Conservation (phyloP, 495 filamentous ascomycete genomes). For the Chlorociboria aeruginascens region DNA sequence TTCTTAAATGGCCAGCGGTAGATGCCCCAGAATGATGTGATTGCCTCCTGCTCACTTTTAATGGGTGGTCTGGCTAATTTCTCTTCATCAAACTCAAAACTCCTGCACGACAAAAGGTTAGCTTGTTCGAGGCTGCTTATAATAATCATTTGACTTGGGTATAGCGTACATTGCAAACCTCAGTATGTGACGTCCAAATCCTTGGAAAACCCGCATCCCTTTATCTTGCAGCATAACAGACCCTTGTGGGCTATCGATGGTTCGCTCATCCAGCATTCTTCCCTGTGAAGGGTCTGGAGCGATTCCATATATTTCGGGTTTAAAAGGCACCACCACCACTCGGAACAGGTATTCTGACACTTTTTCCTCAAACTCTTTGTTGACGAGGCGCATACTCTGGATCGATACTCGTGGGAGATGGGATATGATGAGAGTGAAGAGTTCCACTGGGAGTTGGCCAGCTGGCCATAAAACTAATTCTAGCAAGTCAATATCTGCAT, state of each 20-base stretch:
- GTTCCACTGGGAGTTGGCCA: conserved; percentile 33
- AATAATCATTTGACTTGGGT: no score
- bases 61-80: conserved; percentile 24
- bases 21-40: conserved; percentile 34
- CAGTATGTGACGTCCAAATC: conserved; percentile 34
- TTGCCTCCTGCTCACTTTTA: conserved; percentile 28
- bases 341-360: conserved; percentile 34
- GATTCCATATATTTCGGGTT: conserved; percentile 37
- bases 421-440: conserved; percentile 32
- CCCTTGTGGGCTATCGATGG: not conserved
- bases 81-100: conserved; percentile 39
- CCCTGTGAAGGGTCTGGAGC: not conserved
- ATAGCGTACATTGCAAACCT: conserved; percentile 32
- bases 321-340: conserved; percentile 41
- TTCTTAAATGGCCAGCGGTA: conserved; percentile 39
- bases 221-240: conserved; percentile 21
- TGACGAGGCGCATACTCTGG: conserved; percentile 39
- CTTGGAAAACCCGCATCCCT: conserved; percentile 35
- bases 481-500: not conserved
- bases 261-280: not conserved
- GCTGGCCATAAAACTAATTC: conserved; percentile 25
- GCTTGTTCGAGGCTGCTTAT: no score
- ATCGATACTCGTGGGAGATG: conserved; percentile 36
- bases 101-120: not conserved
- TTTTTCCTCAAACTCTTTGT: conserved; percentile 37